Evolutionary conservation across 139 green algal species (phyloP).

Genomic region (Coelastrella sp.): DNA sequence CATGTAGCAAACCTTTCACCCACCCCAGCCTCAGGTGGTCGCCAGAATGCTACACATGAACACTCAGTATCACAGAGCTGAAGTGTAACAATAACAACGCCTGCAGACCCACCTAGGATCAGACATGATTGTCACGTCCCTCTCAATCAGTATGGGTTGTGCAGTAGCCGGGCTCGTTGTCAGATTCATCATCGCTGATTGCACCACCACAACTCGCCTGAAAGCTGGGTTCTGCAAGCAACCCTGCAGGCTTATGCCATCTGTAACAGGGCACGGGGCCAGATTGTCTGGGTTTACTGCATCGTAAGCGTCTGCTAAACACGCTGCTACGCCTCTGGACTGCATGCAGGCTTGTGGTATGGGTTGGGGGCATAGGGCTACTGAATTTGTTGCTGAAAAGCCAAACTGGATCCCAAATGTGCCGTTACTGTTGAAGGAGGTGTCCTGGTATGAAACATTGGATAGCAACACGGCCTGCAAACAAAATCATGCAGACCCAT

Average conservation of each 20-base stretch:
- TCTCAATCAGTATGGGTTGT: neutral
- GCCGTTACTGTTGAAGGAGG: neutral
- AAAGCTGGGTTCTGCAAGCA: neutral
- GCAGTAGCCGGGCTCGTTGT: neutral
- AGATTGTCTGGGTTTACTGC: slow-evolving; percentile 1
- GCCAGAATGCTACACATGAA: neutral
- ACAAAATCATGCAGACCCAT: neutral
- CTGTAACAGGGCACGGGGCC: neutral
- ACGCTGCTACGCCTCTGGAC: neutral
- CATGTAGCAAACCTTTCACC: too few relatives aligned
- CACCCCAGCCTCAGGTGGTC: neutral
- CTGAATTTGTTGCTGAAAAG: neutral
- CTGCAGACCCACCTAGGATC: neutral
- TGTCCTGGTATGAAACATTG: neutral
- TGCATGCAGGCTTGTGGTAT: neutral
- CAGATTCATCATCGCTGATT: neutral
- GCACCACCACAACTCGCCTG: slow-evolving; percentile 1
- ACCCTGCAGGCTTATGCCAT: neutral
- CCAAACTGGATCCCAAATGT: neutral
- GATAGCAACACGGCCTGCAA: neutral
- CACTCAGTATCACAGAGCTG: neutral
- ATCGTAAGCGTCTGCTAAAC: neutral
- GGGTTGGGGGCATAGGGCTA: neutral
- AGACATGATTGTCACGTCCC: slow-evolving; percentile 9
- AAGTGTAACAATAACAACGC: neutral